phyloP scores from a whole-genome alignment of 140 eudicot species.

The Flaveria floridana region DNA sequence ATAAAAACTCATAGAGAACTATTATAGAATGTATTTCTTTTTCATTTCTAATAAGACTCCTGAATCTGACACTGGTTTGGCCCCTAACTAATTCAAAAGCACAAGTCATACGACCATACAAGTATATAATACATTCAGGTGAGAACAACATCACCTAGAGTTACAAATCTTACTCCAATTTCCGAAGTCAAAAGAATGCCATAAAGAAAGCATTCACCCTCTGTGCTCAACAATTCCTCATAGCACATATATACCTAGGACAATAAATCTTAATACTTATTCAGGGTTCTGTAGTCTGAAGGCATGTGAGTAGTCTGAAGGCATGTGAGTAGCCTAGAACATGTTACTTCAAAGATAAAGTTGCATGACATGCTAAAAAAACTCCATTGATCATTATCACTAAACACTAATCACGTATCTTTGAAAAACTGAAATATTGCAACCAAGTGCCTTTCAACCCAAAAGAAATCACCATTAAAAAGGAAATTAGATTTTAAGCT shows the following conservation, averaged over 20 bases:
- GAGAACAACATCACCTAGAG: background rate
- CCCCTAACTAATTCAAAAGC: background rate
- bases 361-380: background rate
- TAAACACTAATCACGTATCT: background rate
- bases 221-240: background rate
- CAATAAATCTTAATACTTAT: background rate
- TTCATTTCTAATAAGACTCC: background rate
- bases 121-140: background rate
- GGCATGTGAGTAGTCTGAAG: background rate
- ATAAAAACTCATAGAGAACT: background rate
- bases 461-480: background rate
- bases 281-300: background rate
- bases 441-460: background rate
- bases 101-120: background rate
- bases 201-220: slow-evolving; percentile 1
- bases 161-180: background rate
- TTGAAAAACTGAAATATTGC: background rate
- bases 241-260: background rate
- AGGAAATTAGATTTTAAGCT: background rate
- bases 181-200: background rate
- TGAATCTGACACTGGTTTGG: background rate
- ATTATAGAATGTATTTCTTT: background rate
- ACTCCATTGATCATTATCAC: slow-evolving; percentile 7
- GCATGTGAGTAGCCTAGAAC: background rate
- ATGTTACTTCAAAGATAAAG: background rate